A percentile compares a stretch with the other conserved stretches of the same genome.
Conservation (phyloP, 2,329 filamentous ascomycete species). For the Emergomyces africanus region DNA sequence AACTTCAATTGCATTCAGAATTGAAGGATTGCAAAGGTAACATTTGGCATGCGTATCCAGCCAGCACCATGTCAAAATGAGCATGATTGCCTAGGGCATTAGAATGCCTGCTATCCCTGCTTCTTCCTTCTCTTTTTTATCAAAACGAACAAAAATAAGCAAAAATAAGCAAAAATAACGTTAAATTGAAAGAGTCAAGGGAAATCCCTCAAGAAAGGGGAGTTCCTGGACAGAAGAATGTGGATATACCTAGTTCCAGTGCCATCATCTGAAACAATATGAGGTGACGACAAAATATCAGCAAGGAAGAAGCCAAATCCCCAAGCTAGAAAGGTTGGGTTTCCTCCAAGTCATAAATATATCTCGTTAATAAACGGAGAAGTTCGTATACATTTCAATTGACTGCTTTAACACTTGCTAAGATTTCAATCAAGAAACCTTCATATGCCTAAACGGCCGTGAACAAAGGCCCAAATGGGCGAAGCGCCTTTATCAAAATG, state of each 20-base stretch:
- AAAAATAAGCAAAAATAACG: too few species aligned
- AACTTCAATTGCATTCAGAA: too few species aligned
- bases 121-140: too few species aligned
- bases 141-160: too few species aligned
- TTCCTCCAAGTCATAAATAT: background rate
- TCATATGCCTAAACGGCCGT: background rate
- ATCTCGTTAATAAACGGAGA: background rate
- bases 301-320: background rate
- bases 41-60: background rate
- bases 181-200: background rate
- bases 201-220: background rate
- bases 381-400: background rate
- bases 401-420: background rate
- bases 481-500: slow-evolving; percentile 20
- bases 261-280: background rate
- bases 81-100: background rate
- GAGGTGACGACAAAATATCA: background rate
- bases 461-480: too few species aligned
- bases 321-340: background rate
- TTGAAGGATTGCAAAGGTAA: background rate
- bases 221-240: too few species aligned
- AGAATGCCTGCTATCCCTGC: too few species aligned
- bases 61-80: background rate
- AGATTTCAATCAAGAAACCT: background rate
- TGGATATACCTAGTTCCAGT: background rate